Percentiles rank a stretch among this genome's conserved stretches.
Evolutionary conservation across 805 yeast species (phyloP).

Genomic region (Metschnikowia kofuensis): DNA sequence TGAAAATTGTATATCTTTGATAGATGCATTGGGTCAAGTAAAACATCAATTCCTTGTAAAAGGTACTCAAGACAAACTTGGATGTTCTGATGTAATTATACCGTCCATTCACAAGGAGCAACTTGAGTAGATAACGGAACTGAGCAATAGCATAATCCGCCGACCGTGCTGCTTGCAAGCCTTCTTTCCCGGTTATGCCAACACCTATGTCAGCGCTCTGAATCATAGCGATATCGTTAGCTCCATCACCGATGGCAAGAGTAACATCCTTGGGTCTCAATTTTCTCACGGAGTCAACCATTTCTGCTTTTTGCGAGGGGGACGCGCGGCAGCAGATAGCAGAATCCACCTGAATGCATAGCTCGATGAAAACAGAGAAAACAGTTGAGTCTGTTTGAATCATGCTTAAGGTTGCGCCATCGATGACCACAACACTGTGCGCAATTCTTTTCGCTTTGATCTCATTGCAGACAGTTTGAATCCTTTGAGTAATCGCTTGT

Average conservation of each 20-base stretch:
- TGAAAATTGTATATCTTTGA: conserved; percentile 82
- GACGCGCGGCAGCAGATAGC: conserved; percentile 95
- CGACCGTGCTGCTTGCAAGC: conserved; percentile 92
- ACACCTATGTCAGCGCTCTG: conserved; percentile 98
- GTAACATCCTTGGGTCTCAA: conserved; percentile 71
- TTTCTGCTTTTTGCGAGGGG: conserved; percentile 91
- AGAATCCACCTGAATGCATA: conserved; percentile 84
- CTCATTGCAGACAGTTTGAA: conserved; percentile 74
- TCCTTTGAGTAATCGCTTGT: conserved; percentile 62
- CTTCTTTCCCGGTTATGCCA: conserved; percentile 97
- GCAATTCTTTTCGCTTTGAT: conserved; percentile 75
- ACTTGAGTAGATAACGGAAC: conserved; percentile 77
- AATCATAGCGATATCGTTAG: conserved; percentile 98
- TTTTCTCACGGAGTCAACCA: conserved; percentile 81
- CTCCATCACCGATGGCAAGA: conserved; percentile 97
- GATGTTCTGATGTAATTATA: conserved; percentile 91
- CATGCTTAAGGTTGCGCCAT: conserved; percentile 79
- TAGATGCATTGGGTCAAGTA: conserved; percentile 85
- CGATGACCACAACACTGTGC: conserved; percentile 91
- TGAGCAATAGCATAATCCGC: conserved; percentile 96
- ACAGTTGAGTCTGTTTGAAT: conserved; percentile 73
- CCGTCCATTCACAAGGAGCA: conserved; percentile 90
- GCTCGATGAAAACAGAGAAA: conserved; percentile 73
- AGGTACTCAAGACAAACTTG: conserved; percentile 88
- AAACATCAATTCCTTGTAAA: conserved; percentile 89